These are phyloP conservation scores for Coemansia sp. DNA, from an alignment of 192 early-diverging fungal species.

Conservation along the genomic window DNA sequence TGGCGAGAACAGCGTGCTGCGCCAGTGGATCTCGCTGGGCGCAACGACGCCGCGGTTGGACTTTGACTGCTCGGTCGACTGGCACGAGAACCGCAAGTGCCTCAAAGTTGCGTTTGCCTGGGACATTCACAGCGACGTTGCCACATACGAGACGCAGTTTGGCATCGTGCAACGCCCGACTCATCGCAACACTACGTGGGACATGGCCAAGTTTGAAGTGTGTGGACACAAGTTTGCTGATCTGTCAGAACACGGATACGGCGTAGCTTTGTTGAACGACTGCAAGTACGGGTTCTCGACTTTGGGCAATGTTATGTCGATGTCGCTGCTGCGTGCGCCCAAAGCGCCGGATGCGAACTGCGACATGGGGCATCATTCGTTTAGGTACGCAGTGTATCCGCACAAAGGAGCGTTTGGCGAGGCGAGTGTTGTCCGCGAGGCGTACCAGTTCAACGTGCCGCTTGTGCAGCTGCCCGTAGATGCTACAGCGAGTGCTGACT, in stretches of 20 bases:
- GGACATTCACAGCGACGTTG: conserved; percentile 77
- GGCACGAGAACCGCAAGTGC: conserved; percentile 88
- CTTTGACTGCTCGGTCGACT: conserved; percentile 87
- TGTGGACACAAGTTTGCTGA: conserved; percentile 97
- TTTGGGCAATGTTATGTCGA: conserved; percentile 73
- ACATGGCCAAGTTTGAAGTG: conserved; percentile 89
- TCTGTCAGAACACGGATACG: conserved; percentile 93
- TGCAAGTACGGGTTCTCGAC: conserved; percentile 95
- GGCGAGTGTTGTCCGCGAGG: conserved; percentile 81
- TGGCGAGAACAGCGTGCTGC: conserved; percentile 64
- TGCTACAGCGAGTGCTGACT: not conserved
- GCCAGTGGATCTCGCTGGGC: conserved; percentile 75
- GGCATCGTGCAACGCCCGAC: conserved; percentile 90
- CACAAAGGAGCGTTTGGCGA: conserved; percentile 82
- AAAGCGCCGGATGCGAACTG: conserved; percentile 68
- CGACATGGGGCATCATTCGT: conserved; percentile 72
- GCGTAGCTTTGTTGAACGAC: conserved; percentile 92
- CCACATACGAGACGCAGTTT: conserved; percentile 96
- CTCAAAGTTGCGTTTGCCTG: conserved; percentile 92
- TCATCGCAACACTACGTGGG: conserved; percentile 93
- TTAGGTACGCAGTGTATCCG: conserved; percentile 89
- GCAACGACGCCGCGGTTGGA: conserved; percentile 74
- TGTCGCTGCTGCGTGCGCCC: conserved; percentile 86
- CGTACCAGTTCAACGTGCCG: conserved; percentile 89
- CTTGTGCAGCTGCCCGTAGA: conserved; percentile 55